Evolutionary conservation across 2,329 filamentous ascomycete genomes (phyloP), one percentile per base, ranked within the genome.

Genomic region (Trichoderma sp.): DNA sequence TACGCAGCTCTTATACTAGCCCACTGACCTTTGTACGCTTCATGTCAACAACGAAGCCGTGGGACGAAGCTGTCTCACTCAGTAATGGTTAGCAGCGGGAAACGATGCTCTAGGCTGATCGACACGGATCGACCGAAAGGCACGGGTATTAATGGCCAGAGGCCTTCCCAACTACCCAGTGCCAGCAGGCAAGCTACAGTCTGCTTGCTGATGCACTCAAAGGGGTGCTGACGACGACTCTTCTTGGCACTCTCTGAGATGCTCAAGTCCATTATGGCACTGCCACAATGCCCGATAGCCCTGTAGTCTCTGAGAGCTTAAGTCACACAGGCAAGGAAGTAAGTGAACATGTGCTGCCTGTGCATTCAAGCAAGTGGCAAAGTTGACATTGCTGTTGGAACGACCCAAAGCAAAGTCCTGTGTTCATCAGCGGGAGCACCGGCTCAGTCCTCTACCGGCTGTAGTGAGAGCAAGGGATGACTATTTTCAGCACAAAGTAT

Each of bases 211-310:
- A 21, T 12, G 10, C 34, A 44, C 3, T 19, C 21, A 39, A 14
- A 24, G 3, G 21, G 21, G 21, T 24, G 47, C 39, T 61, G 21
- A 51, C 34, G 57, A 45, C 21, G 10, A 30, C 47, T 51, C 58
- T 43, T 61, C 58, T 61, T 61, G 58, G 47, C 58, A 43, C 24
- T 34, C 24, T n/a, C 52, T 21, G 34, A 60, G 57, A 51, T 61
- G 24, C 24, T 15, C 7, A 43, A 17, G 15, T n/a, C 47, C 47
- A 34, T 41, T 19, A 43, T 43, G 24, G 47, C 47, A 61, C 47
- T 44, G 58, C 47, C 58, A 61, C 28, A n/a, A 9, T 28, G 1
- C n/a, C 47, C 24, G 47, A 43, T 52, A 61, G 14, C 34, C 21
- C 21, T 61, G 45, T 26, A 21, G n/a, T 7, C 14, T 19, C 7